Percentiles rank a stretch among this genome's conserved stretches.
Conservation (phyloP, 805 yeast species). For the Blastobotrys muscicola region DNA sequence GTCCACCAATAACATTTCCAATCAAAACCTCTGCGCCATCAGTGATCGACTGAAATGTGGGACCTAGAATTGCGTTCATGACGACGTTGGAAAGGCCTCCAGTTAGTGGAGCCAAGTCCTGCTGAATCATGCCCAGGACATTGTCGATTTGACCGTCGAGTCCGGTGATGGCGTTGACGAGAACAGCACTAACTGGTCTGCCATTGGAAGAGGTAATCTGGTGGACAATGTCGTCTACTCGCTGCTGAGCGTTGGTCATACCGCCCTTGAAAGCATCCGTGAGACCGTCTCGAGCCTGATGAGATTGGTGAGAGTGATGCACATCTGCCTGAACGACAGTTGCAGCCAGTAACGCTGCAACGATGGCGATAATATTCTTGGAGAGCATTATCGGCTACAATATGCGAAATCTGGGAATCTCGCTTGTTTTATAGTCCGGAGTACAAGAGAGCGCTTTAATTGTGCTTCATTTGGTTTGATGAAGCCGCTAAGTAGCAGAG, state of each 20-base stretch:
- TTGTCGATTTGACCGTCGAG: slow-evolving; percentile 28
- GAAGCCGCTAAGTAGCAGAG: too few relatives aligned
- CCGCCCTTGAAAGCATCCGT: slow-evolving; percentile 3
- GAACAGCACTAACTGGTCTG: slow-evolving; percentile 11
- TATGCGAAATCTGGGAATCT: too few relatives aligned
- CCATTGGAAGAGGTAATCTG: not conserved
- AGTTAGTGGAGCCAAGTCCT: slow-evolving; percentile 17
- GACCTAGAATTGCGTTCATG: slow-evolving; percentile 18
- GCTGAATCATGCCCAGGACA: slow-evolving; percentile 16
- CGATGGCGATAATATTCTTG: too few relatives aligned
- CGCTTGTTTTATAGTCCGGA: too few relatives aligned
- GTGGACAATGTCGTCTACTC: slow-evolving; percentile 1
- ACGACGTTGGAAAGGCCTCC: slow-evolving; percentile 20
- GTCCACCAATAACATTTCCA: slow-evolving; percentile 16
- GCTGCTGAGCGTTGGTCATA: slow-evolving; percentile 5
- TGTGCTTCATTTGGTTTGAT: too few relatives aligned
- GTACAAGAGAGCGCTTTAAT: too few relatives aligned
- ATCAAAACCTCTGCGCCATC: slow-evolving; percentile 27
- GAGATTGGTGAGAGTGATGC: too few relatives aligned
- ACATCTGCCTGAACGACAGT: too few relatives aligned
- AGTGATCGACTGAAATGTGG: slow-evolving; percentile 25
- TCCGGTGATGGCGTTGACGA: slow-evolving; percentile 22
- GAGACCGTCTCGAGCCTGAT: too few relatives aligned
- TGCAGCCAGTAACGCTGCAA: too few relatives aligned
- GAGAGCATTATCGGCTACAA: too few relatives aligned